phyloP scores from a whole-genome alignment of 2,329 filamentous ascomycete species.

The Chrysoporthe deuterocubensis region DNA sequence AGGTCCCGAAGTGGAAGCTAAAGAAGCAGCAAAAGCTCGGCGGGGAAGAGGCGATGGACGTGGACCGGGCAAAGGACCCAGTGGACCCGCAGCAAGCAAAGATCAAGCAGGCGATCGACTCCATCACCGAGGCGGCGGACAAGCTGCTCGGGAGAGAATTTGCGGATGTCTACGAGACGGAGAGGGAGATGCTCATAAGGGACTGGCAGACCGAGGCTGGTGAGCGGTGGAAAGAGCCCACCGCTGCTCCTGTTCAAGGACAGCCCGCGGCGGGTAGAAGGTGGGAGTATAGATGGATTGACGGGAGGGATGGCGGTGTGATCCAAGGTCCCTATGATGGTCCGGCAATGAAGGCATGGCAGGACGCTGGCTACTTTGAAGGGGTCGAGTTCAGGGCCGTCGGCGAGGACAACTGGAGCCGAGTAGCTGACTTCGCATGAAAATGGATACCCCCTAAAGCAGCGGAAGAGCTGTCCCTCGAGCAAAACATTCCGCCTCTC shows the following conservation, averaged over 20 bases:
- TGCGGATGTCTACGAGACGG: constrained; percentile 88
- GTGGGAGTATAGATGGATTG: constrained; percentile 95
- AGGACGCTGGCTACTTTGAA: constrained; percentile 90
- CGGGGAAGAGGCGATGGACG: constrained; percentile 67
- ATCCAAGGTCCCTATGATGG: constrained; percentile 88
- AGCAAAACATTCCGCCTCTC: neutral
- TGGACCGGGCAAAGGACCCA: constrained; percentile 59
- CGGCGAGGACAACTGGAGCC: constrained; percentile 59
- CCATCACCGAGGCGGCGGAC: constrained; percentile 88
- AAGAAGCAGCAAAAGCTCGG: constrained; percentile 65
- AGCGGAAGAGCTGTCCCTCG: neutral
- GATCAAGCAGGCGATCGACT: constrained; percentile 75
- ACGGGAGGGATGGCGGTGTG: constrained; percentile 78
- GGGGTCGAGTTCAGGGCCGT: constrained; percentile 77
- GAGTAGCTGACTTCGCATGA: constrained; percentile 39
- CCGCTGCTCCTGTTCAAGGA: constrained; percentile 32
- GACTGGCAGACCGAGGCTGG: constrained; percentile 86
- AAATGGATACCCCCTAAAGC: neutral
- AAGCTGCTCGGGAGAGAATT: constrained; percentile 81
- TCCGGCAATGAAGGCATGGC: constrained; percentile 87
- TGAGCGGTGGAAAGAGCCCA: constrained; percentile 72
- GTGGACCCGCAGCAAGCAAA: constrained; percentile 71
- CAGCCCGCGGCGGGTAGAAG: constrained; percentile 45
- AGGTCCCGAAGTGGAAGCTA: constrained; percentile 69
- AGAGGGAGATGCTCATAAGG: constrained; percentile 80